Percentiles rank a stretch among this genome's conserved stretches.
Evolutionary conservation across 352 stramenopile genomes (phyloP).

Genomic region (Plasmopara muralis): DNA sequence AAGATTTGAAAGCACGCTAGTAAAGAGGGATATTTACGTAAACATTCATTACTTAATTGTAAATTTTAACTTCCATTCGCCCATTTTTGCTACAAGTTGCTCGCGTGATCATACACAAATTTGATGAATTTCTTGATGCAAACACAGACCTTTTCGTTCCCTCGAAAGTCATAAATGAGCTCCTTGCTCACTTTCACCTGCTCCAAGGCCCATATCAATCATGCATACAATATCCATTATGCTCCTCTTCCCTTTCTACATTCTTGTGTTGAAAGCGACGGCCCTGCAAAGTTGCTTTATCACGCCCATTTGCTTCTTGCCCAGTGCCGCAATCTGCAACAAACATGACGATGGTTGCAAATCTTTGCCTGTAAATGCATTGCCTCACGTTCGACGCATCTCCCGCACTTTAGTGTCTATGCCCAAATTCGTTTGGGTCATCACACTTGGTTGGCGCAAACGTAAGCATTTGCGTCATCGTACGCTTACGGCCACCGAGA

Average conservation of each 20-base stretch:
- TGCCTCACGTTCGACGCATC: slow-evolving; percentile 45
- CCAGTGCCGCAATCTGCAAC: slow-evolving; percentile 46
- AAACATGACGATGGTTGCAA: neutral
- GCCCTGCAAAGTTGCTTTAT: slow-evolving; percentile 67
- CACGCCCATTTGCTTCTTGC: slow-evolving; percentile 66
- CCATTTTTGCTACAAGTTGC: slow-evolving; percentile 51
- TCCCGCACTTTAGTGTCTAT: slow-evolving; percentile 52
- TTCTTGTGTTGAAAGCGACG: slow-evolving; percentile 76
- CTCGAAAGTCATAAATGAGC: slow-evolving; percentile 68
- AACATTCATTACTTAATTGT: slow-evolving; percentile 67
- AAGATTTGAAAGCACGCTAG: slow-evolving; percentile 2
- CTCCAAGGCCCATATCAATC: neutral
- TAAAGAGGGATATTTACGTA: slow-evolving; percentile 20
- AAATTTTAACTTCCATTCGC: slow-evolving; percentile 59
- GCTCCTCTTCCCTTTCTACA: slow-evolving; percentile 22
- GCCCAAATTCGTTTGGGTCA: slow-evolving; percentile 60
- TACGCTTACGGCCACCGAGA: slow-evolving; percentile 44
- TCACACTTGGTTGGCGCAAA: slow-evolving; percentile 39
- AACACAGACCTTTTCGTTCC: slow-evolving; percentile 49
- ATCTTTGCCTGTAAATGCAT: neutral
- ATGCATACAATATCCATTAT: neutral
- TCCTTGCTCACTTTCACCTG: slow-evolving; percentile 78
- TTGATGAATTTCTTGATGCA: neutral
- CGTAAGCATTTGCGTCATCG: slow-evolving; percentile 60
- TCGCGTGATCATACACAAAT: slow-evolving; percentile 36